phyloP scores from a whole-genome alignment of 306 rosid species.

The Mucuna pruriens region DNA sequence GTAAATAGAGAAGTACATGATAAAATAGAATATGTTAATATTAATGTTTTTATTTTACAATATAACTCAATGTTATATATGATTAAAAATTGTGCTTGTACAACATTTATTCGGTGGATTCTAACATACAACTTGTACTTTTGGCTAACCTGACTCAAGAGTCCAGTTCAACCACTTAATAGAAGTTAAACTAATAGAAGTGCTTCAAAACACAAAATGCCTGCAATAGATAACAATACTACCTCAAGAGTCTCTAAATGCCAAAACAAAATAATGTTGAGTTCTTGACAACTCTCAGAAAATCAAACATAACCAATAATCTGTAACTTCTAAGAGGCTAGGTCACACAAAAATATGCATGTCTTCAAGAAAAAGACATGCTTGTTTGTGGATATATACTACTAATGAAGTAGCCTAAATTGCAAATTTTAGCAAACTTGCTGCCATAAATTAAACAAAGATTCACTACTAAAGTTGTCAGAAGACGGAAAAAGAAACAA shows the following conservation, averaged over 20 bases:
- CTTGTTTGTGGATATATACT: slow-evolving; percentile 28
- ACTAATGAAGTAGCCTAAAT: slow-evolving; percentile 18
- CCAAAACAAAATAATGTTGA: slow-evolving; percentile 28
- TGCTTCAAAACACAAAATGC: slow-evolving; percentile 16
- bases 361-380: not conserved
- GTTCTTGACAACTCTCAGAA: slow-evolving; percentile 27
- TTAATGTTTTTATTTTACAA: slow-evolving; percentile 11
- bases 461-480: not conserved
- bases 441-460: slow-evolving; percentile 19
- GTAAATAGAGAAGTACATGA: not conserved
- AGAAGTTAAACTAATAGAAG: not conserved
- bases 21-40: not conserved
- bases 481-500: not conserved
- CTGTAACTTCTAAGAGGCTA: slow-evolving; percentile 1
- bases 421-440: not conserved
- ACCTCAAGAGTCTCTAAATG: not conserved
- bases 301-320: not conserved
- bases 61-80: slow-evolving; percentile 3
- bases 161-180: not conserved
- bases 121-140: slow-evolving; percentile 13
- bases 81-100: not conserved
- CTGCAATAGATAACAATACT: slow-evolving; percentile 3
- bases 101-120: slow-evolving; percentile 18
- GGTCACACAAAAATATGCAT: slow-evolving; percentile 22
- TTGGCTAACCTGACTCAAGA: not conserved